Evolutionary conservation across 225 moss, liverwort and hornwort species (phyloP), one percentile per base, ranked within the genome.

Genomic region (Physcomitrellopsis africana): DNA sequence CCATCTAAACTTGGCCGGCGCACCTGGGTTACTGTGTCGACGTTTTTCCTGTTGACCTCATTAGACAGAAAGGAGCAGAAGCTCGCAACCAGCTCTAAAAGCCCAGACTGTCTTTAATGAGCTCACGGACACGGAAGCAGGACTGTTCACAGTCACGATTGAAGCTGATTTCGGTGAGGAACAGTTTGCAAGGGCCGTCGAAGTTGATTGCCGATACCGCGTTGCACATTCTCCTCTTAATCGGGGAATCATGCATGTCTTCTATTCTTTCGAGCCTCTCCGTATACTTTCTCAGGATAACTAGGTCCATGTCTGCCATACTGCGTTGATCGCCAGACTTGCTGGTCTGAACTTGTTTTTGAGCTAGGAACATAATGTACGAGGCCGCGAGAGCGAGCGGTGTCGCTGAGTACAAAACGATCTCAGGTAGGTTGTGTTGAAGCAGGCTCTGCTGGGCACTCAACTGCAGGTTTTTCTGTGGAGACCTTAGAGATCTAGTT

Each of bases 351-450:
- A 27, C 9, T 63, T 27, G 43, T 44, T 47, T 6, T 17, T 65
- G 68, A 15, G n/a, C 22, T 32, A 7, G 20, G 17, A 57, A 37
- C n/a, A 15, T 43, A 19, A 37, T 24, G 67, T 42, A 57, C 43
- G 20, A 5, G 32, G 32, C 20, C 2, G 46, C 60, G 24, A 26
- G 10, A 37, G 32, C 7, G 32, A 37, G 32, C 32, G 15, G 13
- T 37, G 15, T 72, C 58, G 60, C 14, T 32, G 59, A 3, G 47
- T 72, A 58, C 58, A 72, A 46, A 72, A 59, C 45, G 72, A 24
- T 22, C 43, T 43, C 3, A 47, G 12, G 58, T 57, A 57, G 17
- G 11, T 47, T 43, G 23, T 60, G 58, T 67, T 3, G 22, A 46
- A 8, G 44, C 72, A 23, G 46, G 42, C n/a, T 46, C 60, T 46